A percentile compares a stretch with the other conserved stretches of the same genome.
These are phyloP conservation scores for Phytophthora chlamydospora DNA, from an alignment of 352 stramenopile genomes.

Conservation along the genomic window DNA sequence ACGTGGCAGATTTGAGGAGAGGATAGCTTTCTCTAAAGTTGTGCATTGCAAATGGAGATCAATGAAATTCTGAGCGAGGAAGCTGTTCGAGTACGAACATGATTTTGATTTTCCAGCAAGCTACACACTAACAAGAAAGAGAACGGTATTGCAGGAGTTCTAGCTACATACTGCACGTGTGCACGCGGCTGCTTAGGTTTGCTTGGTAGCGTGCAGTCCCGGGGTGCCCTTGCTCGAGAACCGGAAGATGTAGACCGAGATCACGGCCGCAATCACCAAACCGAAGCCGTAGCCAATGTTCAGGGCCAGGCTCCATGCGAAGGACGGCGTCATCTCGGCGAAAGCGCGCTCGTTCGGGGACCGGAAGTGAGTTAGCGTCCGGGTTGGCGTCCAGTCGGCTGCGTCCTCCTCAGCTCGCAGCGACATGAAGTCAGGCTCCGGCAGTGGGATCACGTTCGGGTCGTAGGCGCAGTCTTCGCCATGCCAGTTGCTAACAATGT, in stretches of 20 bases:
- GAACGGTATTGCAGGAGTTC: constrained; percentile 6
- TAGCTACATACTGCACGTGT: constrained; percentile 19
- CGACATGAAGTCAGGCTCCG: constrained; percentile 36
- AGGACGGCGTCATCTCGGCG: constrained; percentile 39
- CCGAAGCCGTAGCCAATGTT: constrained; percentile 59
- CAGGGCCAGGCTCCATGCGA: constrained; percentile 35
- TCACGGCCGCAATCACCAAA: constrained; percentile 50
- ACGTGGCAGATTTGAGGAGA: constrained; percentile 3
- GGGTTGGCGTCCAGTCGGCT: constrained; percentile 25
- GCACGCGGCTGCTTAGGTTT: constrained; percentile 28
- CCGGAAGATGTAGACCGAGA: constrained; percentile 66
- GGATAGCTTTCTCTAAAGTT: background rate
- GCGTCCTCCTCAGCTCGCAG: constrained; percentile 24
- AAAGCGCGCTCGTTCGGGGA: constrained; percentile 47
- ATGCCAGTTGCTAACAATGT: constrained; percentile 80
- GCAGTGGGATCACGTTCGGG: constrained; percentile 47
- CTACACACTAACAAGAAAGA: background rate
- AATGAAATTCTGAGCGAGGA: no score
- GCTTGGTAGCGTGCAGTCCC: constrained; percentile 34
- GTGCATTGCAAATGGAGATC: background rate
- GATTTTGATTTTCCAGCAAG: no score
- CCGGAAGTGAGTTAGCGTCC: constrained; percentile 27
- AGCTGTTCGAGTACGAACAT: no score
- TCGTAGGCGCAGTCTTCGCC: constrained; percentile 68
- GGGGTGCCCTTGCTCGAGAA: constrained; percentile 45